These are phyloP conservation scores for Dipteronia dyeriana DNA, from an alignment of 345 rosid species.

Conservation along the genomic window DNA sequence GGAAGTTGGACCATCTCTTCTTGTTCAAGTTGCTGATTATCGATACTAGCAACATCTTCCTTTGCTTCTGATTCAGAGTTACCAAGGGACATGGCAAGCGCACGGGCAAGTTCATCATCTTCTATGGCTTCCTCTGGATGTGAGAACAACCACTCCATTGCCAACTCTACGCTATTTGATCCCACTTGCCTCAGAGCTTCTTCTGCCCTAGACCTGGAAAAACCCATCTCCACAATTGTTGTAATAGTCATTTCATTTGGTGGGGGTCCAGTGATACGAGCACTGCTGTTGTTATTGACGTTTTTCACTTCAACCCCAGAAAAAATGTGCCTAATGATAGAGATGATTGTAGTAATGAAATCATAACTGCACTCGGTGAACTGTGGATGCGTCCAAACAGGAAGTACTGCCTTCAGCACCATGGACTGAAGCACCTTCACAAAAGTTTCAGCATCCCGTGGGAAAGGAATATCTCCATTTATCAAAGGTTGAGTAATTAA, in stretches of 20 bases:
- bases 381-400: slow-evolving; percentile 88
- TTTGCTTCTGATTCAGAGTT: slow-evolving; percentile 82
- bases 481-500: slow-evolving; percentile 75
- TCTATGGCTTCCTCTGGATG: slow-evolving; percentile 90
- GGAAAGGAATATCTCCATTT: slow-evolving; percentile 64
- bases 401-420: slow-evolving; percentile 89
- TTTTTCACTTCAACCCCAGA: slow-evolving; percentile 93
- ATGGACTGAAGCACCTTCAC: slow-evolving; percentile 90
- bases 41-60: slow-evolving; percentile 54
- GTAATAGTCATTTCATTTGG: slow-evolving; percentile 84
- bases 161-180: slow-evolving; percentile 90
- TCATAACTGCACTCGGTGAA: slow-evolving; percentile 80
- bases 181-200: slow-evolving; percentile 96
- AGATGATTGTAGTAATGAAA: slow-evolving; percentile 71
- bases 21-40: slow-evolving; percentile 55
- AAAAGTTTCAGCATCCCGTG: slow-evolving; percentile 86
- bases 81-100: slow-evolving; percentile 95
- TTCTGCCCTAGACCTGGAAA: slow-evolving; percentile 90
- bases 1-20: slow-evolving; percentile 87
- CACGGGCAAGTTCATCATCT: slow-evolving; percentile 98
- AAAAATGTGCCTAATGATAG: slow-evolving; percentile 82
- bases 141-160: slow-evolving; percentile 97
- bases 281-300: slow-evolving; percentile 44
- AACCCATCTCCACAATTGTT: slow-evolving; percentile 97
- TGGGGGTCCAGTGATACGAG: slow-evolving; percentile 83